Base-by-base conservation (phyloP, 139 green algal species). In the Chlorella sp. region DNA sequence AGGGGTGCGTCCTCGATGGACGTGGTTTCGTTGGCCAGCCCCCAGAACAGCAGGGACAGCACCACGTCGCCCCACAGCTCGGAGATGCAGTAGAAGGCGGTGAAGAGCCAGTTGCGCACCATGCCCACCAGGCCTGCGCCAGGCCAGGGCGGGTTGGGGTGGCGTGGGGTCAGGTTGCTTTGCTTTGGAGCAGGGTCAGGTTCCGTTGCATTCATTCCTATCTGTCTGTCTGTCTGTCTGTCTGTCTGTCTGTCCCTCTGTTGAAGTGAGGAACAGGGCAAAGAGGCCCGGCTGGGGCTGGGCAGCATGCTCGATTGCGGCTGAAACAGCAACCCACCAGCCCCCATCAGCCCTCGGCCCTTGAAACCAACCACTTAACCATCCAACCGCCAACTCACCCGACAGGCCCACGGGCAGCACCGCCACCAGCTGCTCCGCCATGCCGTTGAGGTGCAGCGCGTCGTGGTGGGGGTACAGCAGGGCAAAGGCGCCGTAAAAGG, bases 11-110 rank as follows among this genome's bases (percentile, higher is more conserved):
- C 94, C 26, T 95, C 81, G 44, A 98, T 87, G 46, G 75, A 90
- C 17, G 96, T 99, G 22, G 92, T 98, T 73, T 99, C 96, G 87
- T 99, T 99, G 74, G 96, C 96, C 48, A 98, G 89, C 22, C 95
- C 95, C 96, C 95, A 98, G 90, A 98, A 98, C 46, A 98, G 92
- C 80, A 98, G 91, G 72, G 89, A 93, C 79, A 98, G 90, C 73
- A 95, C 93, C 1, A 98, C 93, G 82, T 98, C 96, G 24, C 96
- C 96, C 95, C 95, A 98, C 85, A 96, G 89, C 94, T 97, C 95
- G 54, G 85, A 82, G 69, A 93, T 87, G 89, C 93, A 96, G 88
- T 98, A 99, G 87, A 99, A 98, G 11, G 96, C 78, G 5, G 96
- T 98, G 91, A 97, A 99, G 72, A 95, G 96, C 96, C 96, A 99